Conservation (phyloP, 202 grass and related monocot species). For the Miscanthus sacchariflorus region DNA sequence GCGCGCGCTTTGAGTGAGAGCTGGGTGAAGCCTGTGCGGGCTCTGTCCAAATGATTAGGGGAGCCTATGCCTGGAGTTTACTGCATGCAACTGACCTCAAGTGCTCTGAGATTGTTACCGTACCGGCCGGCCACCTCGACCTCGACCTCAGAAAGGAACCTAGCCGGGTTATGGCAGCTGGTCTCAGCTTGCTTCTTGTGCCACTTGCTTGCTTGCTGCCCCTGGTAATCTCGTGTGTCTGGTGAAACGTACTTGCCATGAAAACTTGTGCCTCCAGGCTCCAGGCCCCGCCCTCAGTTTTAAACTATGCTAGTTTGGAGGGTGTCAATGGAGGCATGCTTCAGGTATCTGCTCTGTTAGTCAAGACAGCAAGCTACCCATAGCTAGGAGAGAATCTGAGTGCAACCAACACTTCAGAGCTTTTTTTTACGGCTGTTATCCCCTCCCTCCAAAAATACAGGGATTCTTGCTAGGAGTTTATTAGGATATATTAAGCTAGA, state of each 20-base stretch:
- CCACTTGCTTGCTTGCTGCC: constrained; percentile 56
- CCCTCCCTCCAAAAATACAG: neutral
- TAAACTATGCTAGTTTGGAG: constrained; percentile 30
- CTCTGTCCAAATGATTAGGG: constrained; percentile 61
- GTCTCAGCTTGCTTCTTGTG: constrained; percentile 50
- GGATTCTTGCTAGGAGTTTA: neutral
- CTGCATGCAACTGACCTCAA: constrained; percentile 55
- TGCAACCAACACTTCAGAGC: neutral
- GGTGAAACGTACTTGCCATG: constrained; percentile 50
- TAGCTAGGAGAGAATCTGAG: neutral
- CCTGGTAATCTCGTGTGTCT: constrained; percentile 39
- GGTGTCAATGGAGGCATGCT: constrained; percentile 21
- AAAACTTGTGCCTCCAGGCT: constrained; percentile 47
- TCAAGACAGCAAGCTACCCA: neutral
- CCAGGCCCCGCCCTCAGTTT: constrained; percentile 23
- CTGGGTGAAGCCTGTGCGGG: neutral
- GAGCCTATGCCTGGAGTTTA: constrained; percentile 57
- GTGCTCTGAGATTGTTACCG: constrained; percentile 12
- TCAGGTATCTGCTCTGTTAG: constrained; percentile 29
- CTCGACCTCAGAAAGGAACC: constrained; percentile 17
- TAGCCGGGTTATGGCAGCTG: neutral
- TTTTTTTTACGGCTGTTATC: neutral
- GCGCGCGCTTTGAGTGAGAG: constrained; percentile 50
- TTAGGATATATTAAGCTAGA: neutral
- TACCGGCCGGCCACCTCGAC: neutral